Evolutionary conservation across 768 basidiomycete species (phyloP), one percentile per base, ranked within the genome.

Genomic region (Clavulina sp.): DNA sequence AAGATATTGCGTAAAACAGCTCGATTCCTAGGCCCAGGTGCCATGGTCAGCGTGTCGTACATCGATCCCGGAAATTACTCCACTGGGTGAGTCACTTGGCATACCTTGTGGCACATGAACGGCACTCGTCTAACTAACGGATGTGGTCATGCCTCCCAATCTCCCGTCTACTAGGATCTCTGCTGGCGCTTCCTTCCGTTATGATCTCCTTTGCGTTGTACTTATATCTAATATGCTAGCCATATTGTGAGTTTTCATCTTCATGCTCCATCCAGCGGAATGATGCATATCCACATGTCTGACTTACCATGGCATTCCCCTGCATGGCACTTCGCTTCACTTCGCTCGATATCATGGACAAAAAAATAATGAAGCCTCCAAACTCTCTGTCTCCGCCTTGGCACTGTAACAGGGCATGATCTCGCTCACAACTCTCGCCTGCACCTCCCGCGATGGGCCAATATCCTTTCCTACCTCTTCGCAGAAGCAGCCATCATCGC

Each of bases 321-420:
- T n/a, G n/a, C n/a, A n/a, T n/a, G n/a, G n/a, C n/a, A n/a, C n/a
- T n/a, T n/a, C n/a, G n/a, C n/a, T n/a, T n/a, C n/a, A n/a, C n/a
- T n/a, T n/a, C n/a, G n/a, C n/a, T n/a, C n/a, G n/a, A n/a, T n/a
- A n/a, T n/a, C n/a, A n/a, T n/a, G n/a, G n/a, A n/a, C n/a, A n/a
- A n/a, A n/a, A n/a, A n/a, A n/a, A n/a, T n/a, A n/a, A n/a, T n/a
- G n/a, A n/a, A n/a, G n/a, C 26, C 43, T 46, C 26, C 70, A 72
- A 57, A 60, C 65, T 29, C 61, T 69, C 23, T 61, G 67, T 2
- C 64, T 68, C 2, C 57, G 69, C 24, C 55, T 72, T 2, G 70
- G 70, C 4, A 63, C 40, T 52, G 63, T 64, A 3, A 68, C 68
- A 4, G 63, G 57, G 24, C 32, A 56, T 52, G 63, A 66, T 48